These are phyloP conservation scores for Colletotrichum horii DNA, from an alignment of 2,329 filamentous ascomycete species.

Conservation along the genomic window DNA sequence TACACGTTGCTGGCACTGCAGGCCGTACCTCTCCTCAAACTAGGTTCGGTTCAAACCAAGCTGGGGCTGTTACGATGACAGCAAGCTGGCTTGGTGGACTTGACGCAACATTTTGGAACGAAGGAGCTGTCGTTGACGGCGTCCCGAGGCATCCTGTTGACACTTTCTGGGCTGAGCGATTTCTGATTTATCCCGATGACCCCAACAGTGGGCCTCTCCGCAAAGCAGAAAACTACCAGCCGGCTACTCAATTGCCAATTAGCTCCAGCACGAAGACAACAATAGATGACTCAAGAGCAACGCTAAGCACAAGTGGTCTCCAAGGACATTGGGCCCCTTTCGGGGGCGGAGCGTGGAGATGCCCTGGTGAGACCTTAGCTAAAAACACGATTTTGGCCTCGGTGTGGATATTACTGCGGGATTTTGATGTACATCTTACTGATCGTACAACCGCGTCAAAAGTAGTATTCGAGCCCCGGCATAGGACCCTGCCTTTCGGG, in stretches of 20 bases:
- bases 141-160: neutral
- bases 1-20: neutral
- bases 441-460: neutral
- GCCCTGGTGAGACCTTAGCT: constrained; percentile 10
- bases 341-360: constrained; percentile 13
- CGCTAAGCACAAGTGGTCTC: neutral
- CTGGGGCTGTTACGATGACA: neutral
- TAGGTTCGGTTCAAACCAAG: neutral
- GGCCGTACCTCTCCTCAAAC: neutral
- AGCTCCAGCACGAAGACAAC: neutral
- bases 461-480: neutral
- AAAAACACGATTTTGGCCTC: constrained; percentile 5
- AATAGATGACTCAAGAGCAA: neutral
- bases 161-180: constrained; percentile 24
- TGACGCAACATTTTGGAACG: constrained; percentile 4
- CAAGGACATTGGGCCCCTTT: constrained; percentile 12
- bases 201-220: constrained; percentile 19
- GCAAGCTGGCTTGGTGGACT: constrained; percentile 10
- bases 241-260: neutral
- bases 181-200: constrained; percentile 21
- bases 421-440: neutral
- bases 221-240: neutral
- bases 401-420: neutral
- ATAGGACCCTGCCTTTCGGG: constrained; percentile 9
- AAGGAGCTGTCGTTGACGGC: neutral